A percentile compares a stretch with the other conserved stretches of the same genome.
Conservation (phyloP, 169 alveolate genomes). For the Eimeria zaria region DNA sequence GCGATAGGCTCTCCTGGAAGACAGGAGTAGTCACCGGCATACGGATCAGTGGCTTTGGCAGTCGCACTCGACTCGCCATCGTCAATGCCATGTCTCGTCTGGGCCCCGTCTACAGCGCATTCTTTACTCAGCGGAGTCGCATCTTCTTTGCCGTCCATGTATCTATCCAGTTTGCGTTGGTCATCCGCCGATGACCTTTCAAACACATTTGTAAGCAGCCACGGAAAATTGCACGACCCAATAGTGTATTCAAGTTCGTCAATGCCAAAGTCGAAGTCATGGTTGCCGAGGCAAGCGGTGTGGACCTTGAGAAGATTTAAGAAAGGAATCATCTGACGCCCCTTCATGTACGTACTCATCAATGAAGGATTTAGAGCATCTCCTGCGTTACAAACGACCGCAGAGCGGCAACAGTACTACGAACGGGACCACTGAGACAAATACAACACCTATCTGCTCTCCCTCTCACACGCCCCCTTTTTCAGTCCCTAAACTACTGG, state of each 20-base stretch:
- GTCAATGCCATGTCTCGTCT: neutral
- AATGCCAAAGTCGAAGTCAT: constrained; percentile 96
- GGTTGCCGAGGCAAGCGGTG: constrained; percentile 97
- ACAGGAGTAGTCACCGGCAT: constrained; percentile 70
- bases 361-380: constrained; percentile 96
- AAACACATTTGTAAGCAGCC: constrained; percentile 92
- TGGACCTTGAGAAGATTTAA: constrained; percentile 90
- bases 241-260: constrained; percentile 91
- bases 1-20: constrained; percentile 90
- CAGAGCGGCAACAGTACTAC: neutral
- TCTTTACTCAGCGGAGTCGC: neutral
- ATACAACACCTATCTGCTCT: neutral
- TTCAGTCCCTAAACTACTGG: neutral
- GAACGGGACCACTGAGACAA: neutral
- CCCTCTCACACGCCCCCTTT: neutral
- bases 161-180: constrained; percentile 25
- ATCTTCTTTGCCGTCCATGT: constrained; percentile 3
- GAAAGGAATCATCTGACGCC: constrained; percentile 93
- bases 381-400: constrained; percentile 87
- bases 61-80: neutral
- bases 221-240: constrained; percentile 91
- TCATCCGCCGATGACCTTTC: constrained; percentile 86
- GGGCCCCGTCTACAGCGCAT: neutral
- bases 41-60: constrained; percentile 1
- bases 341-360: constrained; percentile 92